Percentiles rank a stretch among this genome's conserved stretches.
phyloP scores from a whole-genome alignment of 441 rosid genomes.

The Hura crepitans region DNA sequence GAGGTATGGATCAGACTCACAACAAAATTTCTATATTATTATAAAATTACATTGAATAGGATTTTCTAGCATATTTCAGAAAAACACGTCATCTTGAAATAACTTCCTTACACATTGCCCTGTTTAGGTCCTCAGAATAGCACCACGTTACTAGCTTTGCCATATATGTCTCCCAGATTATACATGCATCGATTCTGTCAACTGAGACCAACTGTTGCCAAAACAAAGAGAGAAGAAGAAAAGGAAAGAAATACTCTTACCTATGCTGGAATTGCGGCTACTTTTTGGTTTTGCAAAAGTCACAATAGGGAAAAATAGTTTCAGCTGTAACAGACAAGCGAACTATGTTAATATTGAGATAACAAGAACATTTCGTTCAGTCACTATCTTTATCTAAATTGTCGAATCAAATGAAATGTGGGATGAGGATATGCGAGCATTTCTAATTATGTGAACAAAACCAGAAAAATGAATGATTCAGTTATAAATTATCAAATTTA shows the following conservation, averaged over 20 bases:
- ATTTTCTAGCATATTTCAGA: too few species aligned
- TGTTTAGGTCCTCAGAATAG: background rate
- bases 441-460: background rate
- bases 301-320: slow-evolving; percentile 83
- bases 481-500: background rate
- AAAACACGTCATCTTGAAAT: background rate
- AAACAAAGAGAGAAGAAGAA: background rate
- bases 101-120: too few species aligned
- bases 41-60: too few species aligned
- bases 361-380: background rate
- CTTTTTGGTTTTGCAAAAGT: slow-evolving; percentile 97
- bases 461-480: background rate
- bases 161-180: background rate
- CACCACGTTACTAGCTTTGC: background rate
- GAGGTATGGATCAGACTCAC: background rate
- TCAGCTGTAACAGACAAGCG: slow-evolving; percentile 54
- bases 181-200: background rate
- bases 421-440: background rate
- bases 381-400: background rate
- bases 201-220: background rate
- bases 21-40: background rate
- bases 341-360: background rate
- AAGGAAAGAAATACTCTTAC: slow-evolving; percentile 38
- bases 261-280: slow-evolving; percentile 99
- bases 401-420: background rate